These are phyloP conservation scores for Xylaria bambusicola DNA, from an alignment of 495 filamentous ascomycete genomes.

Conservation along the genomic window DNA sequence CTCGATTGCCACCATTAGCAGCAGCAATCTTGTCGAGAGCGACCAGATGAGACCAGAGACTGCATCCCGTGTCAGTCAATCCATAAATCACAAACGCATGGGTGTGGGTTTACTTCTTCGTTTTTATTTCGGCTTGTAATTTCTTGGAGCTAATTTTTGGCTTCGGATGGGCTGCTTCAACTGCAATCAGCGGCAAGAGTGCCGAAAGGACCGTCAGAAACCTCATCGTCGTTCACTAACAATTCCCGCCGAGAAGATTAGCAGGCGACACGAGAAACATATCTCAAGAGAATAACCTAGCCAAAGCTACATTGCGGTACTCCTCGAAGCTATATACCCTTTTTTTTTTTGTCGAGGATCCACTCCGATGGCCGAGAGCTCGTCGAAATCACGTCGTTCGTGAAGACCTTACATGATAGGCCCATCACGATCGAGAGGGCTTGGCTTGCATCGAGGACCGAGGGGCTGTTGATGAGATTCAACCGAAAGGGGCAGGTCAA, in stretches of 20 bases:
- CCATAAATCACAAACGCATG: neutral
- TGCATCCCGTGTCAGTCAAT: neutral
- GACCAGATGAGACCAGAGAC: conserved; percentile 9
- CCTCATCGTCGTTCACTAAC: neutral
- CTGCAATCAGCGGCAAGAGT: neutral
- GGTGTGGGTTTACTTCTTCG: neutral
- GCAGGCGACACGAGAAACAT: neutral
- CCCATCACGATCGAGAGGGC: neutral
- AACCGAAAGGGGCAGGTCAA: conserved; percentile 11
- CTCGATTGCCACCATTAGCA: conserved; percentile 47
- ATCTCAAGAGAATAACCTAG: neutral
- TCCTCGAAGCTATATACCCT: no score
- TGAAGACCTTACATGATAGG: conserved; percentile 3
- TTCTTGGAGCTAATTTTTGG: neutral
- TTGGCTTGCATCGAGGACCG: conserved; percentile 11
- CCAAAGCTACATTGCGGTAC: no score
- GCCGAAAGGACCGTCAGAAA: neutral
- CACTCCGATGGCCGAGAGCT: neutral
- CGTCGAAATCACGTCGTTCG: neutral
- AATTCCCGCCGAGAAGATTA: neutral
- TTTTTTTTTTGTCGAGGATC: no score
- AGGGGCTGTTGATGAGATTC: conserved; percentile 33
- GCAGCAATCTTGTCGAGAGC: conserved; percentile 43
- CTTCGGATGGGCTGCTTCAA: neutral
- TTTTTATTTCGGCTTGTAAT: conserved; percentile 3